Conservation (phyloP, 208 protist species). For the Blechomonas ayalai region DNA sequence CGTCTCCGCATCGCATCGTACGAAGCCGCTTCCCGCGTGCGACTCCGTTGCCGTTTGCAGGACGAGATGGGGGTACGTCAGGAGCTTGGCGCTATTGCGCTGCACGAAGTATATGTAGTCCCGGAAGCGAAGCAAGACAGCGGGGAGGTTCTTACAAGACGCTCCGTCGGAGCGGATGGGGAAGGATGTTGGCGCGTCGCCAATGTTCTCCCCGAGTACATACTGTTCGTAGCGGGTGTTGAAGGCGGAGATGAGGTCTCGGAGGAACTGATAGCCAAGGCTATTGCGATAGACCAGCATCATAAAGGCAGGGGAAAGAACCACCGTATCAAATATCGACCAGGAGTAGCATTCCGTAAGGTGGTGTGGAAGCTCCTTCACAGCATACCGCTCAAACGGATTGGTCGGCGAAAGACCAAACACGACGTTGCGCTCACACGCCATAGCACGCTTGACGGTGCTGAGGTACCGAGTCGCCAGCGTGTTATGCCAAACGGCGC, state of each 20-base stretch:
- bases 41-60: slow-evolving; percentile 46
- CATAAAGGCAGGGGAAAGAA: slow-evolving; percentile 59
- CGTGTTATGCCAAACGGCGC: slow-evolving; percentile 47
- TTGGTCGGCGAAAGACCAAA: slow-evolving; percentile 9
- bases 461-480: slow-evolving; percentile 41
- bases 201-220: slow-evolving; percentile 31
- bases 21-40: slow-evolving; percentile 7
- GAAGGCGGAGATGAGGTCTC: slow-evolving; percentile 61
- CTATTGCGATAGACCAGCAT: slow-evolving; percentile 46
- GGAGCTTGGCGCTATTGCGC: slow-evolving; percentile 36
- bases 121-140: slow-evolving; percentile 28
- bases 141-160: slow-evolving; percentile 5
- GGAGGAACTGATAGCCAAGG: slow-evolving; percentile 51
- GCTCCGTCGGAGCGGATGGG: neutral
- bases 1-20: slow-evolving; percentile 14
- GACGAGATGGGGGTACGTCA: slow-evolving; percentile 42
- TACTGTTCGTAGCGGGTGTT: slow-evolving; percentile 53
- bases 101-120: slow-evolving; percentile 78
- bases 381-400: slow-evolving; percentile 40
- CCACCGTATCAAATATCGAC: slow-evolving; percentile 35
- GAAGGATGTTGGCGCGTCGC: neutral
- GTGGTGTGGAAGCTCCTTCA: slow-evolving; percentile 72
- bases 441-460: slow-evolving; percentile 18
- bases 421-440: neutral
- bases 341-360: slow-evolving; percentile 17